Conservation (phyloP, 1,284 basidiomycete genomes). For the Wallemia ichthyophaga region DNA sequence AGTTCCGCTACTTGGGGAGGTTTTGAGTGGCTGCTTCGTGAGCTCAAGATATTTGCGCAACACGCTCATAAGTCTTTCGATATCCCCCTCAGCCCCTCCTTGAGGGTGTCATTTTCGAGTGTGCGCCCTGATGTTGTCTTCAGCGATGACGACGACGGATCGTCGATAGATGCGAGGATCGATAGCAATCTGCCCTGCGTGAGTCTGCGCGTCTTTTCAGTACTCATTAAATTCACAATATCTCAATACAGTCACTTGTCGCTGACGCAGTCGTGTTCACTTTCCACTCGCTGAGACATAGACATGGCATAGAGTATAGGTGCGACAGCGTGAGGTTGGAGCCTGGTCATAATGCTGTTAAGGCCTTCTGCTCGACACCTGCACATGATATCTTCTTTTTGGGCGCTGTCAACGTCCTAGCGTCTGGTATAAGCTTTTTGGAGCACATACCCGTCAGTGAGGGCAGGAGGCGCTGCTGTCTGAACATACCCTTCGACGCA, state of each 20-base stretch:
- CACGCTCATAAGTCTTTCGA: too few species aligned
- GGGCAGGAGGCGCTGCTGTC: slow-evolving; percentile 14
- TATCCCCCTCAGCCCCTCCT: not conserved
- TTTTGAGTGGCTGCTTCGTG: not conserved
- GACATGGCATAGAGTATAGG: not conserved
- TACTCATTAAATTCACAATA: not conserved
- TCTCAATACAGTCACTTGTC: slow-evolving; percentile 8
- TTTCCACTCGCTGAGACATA: slow-evolving; percentile 8
- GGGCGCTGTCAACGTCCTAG: too few species aligned
- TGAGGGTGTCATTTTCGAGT: not conserved
- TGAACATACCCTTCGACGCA: slow-evolving; percentile 29
- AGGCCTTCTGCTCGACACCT: slow-evolving; percentile 36
- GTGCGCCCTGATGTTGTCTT: not conserved
- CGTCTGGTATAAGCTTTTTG: slow-evolving; percentile 28
- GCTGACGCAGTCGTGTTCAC: slow-evolving; percentile 15
- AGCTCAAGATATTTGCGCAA: not conserved
- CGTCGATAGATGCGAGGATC: slow-evolving; percentile 26
- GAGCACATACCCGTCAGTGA: slow-evolving; percentile 22
- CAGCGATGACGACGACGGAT: slow-evolving; percentile 29
- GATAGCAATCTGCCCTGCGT: slow-evolving; percentile 42
- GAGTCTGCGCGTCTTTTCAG: too few species aligned
- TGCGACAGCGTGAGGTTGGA: slow-evolving; percentile 4
- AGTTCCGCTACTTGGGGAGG: not conserved
- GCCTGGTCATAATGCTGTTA: slow-evolving; percentile 26
- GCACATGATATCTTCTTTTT: not conserved